A percentile compares a stretch with the other conserved stretches of the same genome.
phyloP scores from a whole-genome alignment of 169 alveolate species.

The Eimeria sp. region DNA sequence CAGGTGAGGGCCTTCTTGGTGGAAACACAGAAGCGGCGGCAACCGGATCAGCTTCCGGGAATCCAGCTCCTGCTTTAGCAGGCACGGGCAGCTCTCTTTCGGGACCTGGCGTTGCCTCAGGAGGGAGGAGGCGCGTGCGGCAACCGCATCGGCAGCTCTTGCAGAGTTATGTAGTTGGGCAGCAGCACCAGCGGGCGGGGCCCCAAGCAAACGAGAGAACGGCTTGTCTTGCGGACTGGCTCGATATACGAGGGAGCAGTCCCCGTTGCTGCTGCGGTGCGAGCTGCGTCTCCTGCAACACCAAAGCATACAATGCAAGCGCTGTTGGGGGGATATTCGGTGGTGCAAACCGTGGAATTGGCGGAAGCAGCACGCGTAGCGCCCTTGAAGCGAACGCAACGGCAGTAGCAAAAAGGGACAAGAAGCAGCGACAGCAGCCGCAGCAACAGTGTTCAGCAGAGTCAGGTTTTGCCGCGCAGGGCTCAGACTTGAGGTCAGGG shows the following conservation, averaged over 20 bases:
- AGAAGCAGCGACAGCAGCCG: slow-evolving; percentile 36
- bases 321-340: background rate
- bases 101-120: slow-evolving; percentile 1
- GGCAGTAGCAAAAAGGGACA: slow-evolving; percentile 24
- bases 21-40: slow-evolving; percentile 5
- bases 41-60: background rate
- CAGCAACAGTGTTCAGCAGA: slow-evolving; percentile 26
- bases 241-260: slow-evolving; percentile 8
- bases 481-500: background rate
- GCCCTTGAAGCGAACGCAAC: slow-evolving; percentile 10
- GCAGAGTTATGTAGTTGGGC: slow-evolving; percentile 70
- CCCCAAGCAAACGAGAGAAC: slow-evolving; percentile 51
- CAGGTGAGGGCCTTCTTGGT: slow-evolving; percentile 7
- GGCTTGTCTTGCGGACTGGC: slow-evolving; percentile 65
- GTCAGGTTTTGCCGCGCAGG: background rate
- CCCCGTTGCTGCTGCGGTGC: slow-evolving; percentile 68
- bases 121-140: slow-evolving; percentile 71
- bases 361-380: slow-evolving; percentile 52
- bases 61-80: background rate
- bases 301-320: background rate
- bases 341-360: background rate
- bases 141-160: slow-evolving; percentile 67
- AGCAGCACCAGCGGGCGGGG: slow-evolving; percentile 58
- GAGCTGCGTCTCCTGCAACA: slow-evolving; percentile 34
- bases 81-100: background rate